Conservation (phyloP, 768 basidiomycete species). For the Amanita inopinata region DNA sequence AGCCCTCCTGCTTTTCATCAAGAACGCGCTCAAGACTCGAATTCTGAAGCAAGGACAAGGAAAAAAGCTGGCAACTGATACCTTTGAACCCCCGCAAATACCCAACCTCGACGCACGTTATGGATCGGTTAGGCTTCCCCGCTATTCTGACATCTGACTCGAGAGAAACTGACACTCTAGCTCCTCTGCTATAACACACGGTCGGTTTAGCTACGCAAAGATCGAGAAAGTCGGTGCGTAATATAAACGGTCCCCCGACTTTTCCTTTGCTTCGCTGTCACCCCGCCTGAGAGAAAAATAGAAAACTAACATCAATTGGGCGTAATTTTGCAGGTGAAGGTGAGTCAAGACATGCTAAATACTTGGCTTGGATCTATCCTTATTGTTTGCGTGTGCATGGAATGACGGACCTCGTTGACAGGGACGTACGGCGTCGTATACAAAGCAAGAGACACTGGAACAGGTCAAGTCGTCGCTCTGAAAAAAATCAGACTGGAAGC, state of each 20-base stretch:
- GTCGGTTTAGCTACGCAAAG: slow-evolving; percentile 73
- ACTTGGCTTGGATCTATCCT: too few relatives aligned
- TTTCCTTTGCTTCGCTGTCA: too few relatives aligned
- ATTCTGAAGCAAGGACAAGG: slow-evolving; percentile 2
- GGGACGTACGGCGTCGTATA: slow-evolving; percentile 99
- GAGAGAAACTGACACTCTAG: slow-evolving; percentile 7
- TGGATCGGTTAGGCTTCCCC: slow-evolving; percentile 35
- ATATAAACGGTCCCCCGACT: too few relatives aligned
- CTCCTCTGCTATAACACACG: slow-evolving; percentile 12
- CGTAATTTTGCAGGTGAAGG: slow-evolving; percentile 31
- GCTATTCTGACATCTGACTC: slow-evolving; percentile 4
- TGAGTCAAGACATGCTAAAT: slow-evolving; percentile 16
- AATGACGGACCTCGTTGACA: slow-evolving; percentile 21
- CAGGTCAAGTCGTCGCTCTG: slow-evolving; percentile 81
- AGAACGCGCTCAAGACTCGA: slow-evolving; percentile 4
- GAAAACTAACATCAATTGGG: too few relatives aligned
- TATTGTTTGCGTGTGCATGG: not conserved
- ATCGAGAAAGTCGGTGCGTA: slow-evolving; percentile 96
- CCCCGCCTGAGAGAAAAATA: too few relatives aligned
- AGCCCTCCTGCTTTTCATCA: slow-evolving; percentile 9
- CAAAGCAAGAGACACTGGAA: slow-evolving; percentile 80
- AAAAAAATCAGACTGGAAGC: slow-evolving; percentile 99
- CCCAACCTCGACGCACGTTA: slow-evolving; percentile 13
- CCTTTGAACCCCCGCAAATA: not conserved
- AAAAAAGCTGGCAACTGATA: not conserved